Evolutionary conservation across 2,329 filamentous ascomycete species (phyloP), one percentile per base, ranked within the genome.

Genomic region (Neofusicoccum umdonicola): DNA sequence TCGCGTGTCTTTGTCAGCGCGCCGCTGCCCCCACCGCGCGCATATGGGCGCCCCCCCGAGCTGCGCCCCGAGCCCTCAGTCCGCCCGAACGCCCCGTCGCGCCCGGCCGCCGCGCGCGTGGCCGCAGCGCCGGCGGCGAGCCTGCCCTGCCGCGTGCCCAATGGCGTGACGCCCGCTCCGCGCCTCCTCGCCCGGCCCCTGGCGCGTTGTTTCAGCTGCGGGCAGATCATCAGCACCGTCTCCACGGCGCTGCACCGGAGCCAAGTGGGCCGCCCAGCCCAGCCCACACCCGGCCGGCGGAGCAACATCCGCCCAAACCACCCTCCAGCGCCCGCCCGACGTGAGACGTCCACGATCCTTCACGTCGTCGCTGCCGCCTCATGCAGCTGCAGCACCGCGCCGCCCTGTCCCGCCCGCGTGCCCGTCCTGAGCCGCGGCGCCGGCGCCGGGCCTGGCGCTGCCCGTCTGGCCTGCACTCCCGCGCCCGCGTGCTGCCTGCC

Each of bases 151-250:
- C 41, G 41, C 41, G 3, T 2, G 15, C 41, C 41, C 12, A 17
- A 44, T 44, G 41, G 41, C 41, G 41, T 44, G 41, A 44, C 41
- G 37, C 6, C 37, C 37, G 37, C 22, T 22, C 22, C 22, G 22
- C 22, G 22, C 22, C 22, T 3, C 3, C 22, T 22, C 22, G 37
- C 0, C 37, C 37, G 37, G 15, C 52, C 56, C 56, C 54, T 58
- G 54, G 54, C 13, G 17, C 15, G 34, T 12, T 37, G 56, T 47
- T 60, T 58, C 54, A 58, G 22, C 54, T 31, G 22, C 54, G 54
- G 54, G 54, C 56, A 60, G 56, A 60, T 60, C 56, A 47, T 60
- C 56, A 42, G 47, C 56, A 19, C 56, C 56, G 44, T 47, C 42
- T 45, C 56, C 56, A 60, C 56, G 56, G 56, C 56, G 56, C 56